Base-by-base conservation (phyloP, 768 basidiomycete genomes). In the Rhodotorula graminis region DNA sequence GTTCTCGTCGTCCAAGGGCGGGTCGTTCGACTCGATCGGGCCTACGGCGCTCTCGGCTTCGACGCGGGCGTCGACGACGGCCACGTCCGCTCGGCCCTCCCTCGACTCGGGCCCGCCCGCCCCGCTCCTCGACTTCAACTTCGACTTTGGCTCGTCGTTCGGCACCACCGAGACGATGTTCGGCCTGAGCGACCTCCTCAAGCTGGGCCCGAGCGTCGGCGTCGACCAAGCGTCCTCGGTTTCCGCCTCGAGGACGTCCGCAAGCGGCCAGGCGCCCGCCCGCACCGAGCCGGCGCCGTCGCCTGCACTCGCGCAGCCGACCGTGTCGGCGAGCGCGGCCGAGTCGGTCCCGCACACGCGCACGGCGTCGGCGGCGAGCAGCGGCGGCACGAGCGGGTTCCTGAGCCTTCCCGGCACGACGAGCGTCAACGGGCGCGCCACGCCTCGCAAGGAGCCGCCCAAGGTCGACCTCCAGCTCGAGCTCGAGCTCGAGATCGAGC, bases 41-140 rank as follows among this genome's bases (percentile, higher is more conserved):
- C 37, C 40, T n/a, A 49, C 42, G 3, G 50, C 46, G 3, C 46
- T 60, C 10, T 33, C 64, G 29, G 42, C 55, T 0, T 58, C 40
- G 61, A 58, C 61, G 42, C 37, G 60, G 31, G n/a, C 63, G 5
- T 44, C 64, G 55, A 46, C 64, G 14, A 40, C 60, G n/a, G 56
- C 33, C 14, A 57, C 56, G 16, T 61, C 60, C 2, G 23, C n/a
- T 18, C 42, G 42, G 7, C 56, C 57, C 7, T 47, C 44, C 31
- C 49, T 55, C 61, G 31, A 33, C 19, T 72, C 69, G 64, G 56
- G 14, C 53, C 11, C 4, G 0, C 52, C 57, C 0, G 15, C 72
- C 5, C 68, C 72, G 21, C 59, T 70, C 23, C 73, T 72, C 66
- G 62, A 68, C 33, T 58, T 74, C 47, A 63, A 70, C 42, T 74